phyloP scores from a whole-genome alignment of 2,329 filamentous ascomycete genomes.

The Fusarium praegraminearum region DNA sequence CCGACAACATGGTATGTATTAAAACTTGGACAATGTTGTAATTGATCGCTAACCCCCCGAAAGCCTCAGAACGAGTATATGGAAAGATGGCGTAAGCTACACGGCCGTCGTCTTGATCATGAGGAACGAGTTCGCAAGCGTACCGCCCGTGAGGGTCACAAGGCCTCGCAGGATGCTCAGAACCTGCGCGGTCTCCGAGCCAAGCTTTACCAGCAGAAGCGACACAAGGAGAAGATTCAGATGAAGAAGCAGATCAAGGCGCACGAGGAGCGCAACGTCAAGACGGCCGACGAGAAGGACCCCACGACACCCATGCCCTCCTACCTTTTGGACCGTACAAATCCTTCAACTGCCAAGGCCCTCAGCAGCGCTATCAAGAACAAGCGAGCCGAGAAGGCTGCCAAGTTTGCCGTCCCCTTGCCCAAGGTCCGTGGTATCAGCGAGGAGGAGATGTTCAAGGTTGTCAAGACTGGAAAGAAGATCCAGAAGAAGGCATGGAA shows the following conservation, averaged over 20 bases:
- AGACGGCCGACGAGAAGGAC: conserved; percentile 84
- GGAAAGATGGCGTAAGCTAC: conserved; percentile 75
- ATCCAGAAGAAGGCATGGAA: conserved; percentile 86
- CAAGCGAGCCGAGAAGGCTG: conserved; percentile 92
- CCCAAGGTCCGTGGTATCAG: conserved; percentile 92
- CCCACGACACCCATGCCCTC: conserved; percentile 85
- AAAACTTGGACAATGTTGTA: not conserved
- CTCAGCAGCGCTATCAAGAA: conserved; percentile 92
- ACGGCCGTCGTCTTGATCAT: conserved; percentile 74
- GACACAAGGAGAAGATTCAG: conserved; percentile 98
- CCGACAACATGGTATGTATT: conserved; percentile 52
- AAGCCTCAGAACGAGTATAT: conserved; percentile 85
- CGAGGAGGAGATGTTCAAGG: conserved; percentile 98
- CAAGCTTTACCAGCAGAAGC: conserved; percentile 93
- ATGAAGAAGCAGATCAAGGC: conserved; percentile 95
- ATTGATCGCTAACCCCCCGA: conserved; percentile 39
- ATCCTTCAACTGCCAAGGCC: conserved; percentile 72
- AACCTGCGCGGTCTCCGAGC: conserved; percentile 91
- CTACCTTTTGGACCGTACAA: conserved; percentile 89
- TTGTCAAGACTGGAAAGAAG: conserved; percentile 96
- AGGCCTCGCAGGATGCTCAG: conserved; percentile 89
- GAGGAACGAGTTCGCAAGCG: conserved; percentile 92
- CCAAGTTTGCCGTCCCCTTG: conserved; percentile 90
- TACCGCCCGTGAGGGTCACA: conserved; percentile 87
- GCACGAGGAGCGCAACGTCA: conserved; percentile 96